Evolutionary conservation across 106 monocot genomes (phyloP), one percentile per base, ranked within the genome.

Genomic region (Iris macrosiphon): DNA sequence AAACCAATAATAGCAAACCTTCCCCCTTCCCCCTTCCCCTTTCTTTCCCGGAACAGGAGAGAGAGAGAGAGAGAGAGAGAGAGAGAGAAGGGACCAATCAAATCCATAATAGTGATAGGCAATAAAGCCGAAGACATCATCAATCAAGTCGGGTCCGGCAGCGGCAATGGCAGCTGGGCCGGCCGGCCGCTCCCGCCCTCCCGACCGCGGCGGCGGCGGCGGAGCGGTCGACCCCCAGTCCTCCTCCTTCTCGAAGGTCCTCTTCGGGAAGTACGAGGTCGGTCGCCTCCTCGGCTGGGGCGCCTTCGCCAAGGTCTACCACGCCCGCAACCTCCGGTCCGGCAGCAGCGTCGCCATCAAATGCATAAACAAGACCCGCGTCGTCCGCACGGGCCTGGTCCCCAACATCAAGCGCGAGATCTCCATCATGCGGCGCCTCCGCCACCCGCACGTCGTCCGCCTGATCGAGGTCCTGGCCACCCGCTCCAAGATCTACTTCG

Each of bases 221-320:
- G 14, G 6, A 6, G 1, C 15, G 44, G 37, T 7, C 8, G 37
- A 12, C 37, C 37, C 8, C 54, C 54, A 31, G 14, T 20, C 56
- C 32, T 19, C 7, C 22, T 35, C 35, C 7, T 14, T 39, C 29
- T 22, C 45, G 10, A 64, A 65, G 40, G 31, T 74, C 32, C 65
- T 83, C 18, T 73, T 83, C 53, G 70, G 65, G 7, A 78, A 70
- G 59, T 92, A 92, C 65, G 85, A 86, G 57, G 14, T 86, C 0
- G 82, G 92, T 23, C 69, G 67, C 6, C 62, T 82, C 10, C 70
- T 86, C 7, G 89, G 89, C 31, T 58, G 75, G 32, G 89, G 89
- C 18, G 70, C 80, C 56, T 84, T 75, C 44, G 85, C 82, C 31
- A 92, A 82, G 76, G 92, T 92, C 13, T 86, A 86, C 67, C 66